Conservation (phyloP, 1,139 yeast genomes). For the Geotrichum restrictum region DNA sequence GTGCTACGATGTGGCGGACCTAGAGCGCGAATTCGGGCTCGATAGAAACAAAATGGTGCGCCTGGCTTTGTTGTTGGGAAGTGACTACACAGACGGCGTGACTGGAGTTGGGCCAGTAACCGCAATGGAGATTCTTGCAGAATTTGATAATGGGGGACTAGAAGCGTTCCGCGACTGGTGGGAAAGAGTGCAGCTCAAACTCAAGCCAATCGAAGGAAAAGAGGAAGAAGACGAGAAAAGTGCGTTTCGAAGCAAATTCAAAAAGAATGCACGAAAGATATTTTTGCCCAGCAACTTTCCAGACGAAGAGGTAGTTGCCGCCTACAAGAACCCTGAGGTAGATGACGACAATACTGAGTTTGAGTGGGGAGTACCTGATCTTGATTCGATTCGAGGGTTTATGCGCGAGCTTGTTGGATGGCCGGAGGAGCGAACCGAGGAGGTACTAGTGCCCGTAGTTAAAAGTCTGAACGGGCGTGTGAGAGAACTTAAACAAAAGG, state of each 20-base stretch:
- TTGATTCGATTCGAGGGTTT: constrained; percentile 71
- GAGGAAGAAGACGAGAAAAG: constrained; percentile 16
- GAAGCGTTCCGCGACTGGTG: constrained; percentile 56
- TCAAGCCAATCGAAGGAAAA: constrained; percentile 26
- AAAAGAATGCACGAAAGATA: constrained; percentile 58
- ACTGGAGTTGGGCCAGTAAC: constrained; percentile 91
- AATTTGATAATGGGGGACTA: constrained; percentile 51
- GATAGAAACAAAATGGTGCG: constrained; percentile 62
- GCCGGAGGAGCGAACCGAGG: constrained; percentile 72
- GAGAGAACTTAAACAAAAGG: constrained; percentile 30
- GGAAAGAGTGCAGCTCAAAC: constrained; percentile 43
- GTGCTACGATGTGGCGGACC: constrained; percentile 60
- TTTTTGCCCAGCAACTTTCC: constrained; percentile 66
- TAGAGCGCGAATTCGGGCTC: constrained; percentile 64
- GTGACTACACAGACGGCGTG: constrained; percentile 91
- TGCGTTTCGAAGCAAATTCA: constrained; percentile 44
- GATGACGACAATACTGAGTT: constrained; percentile 74
- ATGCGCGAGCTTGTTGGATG: constrained; percentile 76
- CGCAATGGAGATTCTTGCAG: constrained; percentile 89
- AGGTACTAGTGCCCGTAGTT: constrained; percentile 82
- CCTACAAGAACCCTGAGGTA: constrained; percentile 76
- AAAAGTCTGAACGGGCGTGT: constrained; percentile 63
- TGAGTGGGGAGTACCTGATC: constrained; percentile 86
- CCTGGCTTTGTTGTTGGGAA: constrained; percentile 77
- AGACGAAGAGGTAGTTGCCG: constrained; percentile 60